Base-by-base conservation (phyloP, 768 basidiomycete genomes). In the Pholiota conissans region DNA sequence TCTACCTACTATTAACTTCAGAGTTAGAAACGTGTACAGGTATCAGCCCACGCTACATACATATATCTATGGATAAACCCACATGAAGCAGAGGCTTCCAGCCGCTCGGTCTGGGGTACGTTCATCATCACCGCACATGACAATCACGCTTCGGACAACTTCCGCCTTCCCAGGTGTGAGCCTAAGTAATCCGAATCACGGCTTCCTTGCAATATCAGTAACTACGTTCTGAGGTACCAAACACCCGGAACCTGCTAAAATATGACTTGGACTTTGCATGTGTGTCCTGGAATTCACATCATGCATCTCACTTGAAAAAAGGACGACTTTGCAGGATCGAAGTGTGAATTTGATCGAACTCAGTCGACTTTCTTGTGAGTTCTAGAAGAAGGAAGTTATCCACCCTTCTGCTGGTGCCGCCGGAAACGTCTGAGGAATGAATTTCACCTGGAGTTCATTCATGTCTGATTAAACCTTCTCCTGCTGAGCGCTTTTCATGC, bases 61-160 rank as follows among this genome's bases (percentile, higher is more conserved):
- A 39, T 39, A 18, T 39, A 18, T 39, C 37, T 4, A 18, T 39
- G 8, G 37, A 39, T 39, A 39, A 39, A 39, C 3, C 37, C 20
- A 39, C 14, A 39, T 7, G 20, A 39, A 18, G n/a, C 37, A n/a
- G 37, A 39, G 37, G 8, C 37, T 39, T 39, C n/a, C 16, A 18
- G n/a, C 37, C 37, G 8, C 5, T n/a, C 3, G 37, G 18, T 20
- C 37, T 37, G 34, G 30, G 28, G 8, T 24, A 32, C 56, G 47
- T 49, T n/a, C n/a, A n/a, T 57, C 49, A 45, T 57, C 28, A 40
- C 49, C 39, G 56, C 13, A 4, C 35, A 30, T 51, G 56, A n/a
- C 40, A 51, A 50, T 56, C 49, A 20, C 50, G 47, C 55, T 49
- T 56, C 48, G 34, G 48, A 30, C n/a, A 18, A 39, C 37, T 39